These are phyloP conservation scores for Colletotrichum ledebouriae DNA, from an alignment of 2,329 filamentous ascomycete species.

Conservation along the genomic window DNA sequence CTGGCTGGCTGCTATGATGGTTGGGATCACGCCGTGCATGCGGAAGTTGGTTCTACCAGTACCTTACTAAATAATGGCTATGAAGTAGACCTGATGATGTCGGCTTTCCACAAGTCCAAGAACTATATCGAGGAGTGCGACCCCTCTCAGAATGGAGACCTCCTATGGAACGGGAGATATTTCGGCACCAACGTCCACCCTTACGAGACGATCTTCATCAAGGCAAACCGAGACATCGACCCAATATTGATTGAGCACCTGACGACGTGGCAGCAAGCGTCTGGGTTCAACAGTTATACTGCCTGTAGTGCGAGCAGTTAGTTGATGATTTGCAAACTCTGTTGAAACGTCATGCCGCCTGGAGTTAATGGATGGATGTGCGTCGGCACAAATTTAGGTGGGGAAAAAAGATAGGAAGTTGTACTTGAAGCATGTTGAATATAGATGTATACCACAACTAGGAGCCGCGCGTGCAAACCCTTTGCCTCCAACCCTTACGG, in stretches of 20 bases:
- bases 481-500: too few relatives aligned
- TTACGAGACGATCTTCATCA: slow-evolving; percentile 55
- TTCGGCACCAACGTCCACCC: slow-evolving; percentile 53
- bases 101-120: slow-evolving; percentile 46
- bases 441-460: too few relatives aligned
- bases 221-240: slow-evolving; percentile 51
- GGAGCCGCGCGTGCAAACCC: too few relatives aligned
- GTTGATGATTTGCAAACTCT: background rate
- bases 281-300: slow-evolving; percentile 47
- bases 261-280: slow-evolving; percentile 49
- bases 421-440: too few relatives aligned
- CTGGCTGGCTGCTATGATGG: slow-evolving; percentile 49
- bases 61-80: slow-evolving; percentile 50
- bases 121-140: slow-evolving; percentile 39
- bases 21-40: slow-evolving; percentile 47
- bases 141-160: slow-evolving; percentile 45
- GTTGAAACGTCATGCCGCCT: too few relatives aligned
- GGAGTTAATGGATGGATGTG: too few relatives aligned
- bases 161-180: slow-evolving; percentile 48
- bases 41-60: slow-evolving; percentile 50
- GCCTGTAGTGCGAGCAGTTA: slow-evolving; percentile 36
- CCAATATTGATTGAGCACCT: slow-evolving; percentile 46
- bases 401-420: too few relatives aligned
- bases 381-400: too few relatives aligned
- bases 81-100: slow-evolving; percentile 52